Conservation (phyloP, 805 yeast genomes). For the Candida chauliodis region DNA sequence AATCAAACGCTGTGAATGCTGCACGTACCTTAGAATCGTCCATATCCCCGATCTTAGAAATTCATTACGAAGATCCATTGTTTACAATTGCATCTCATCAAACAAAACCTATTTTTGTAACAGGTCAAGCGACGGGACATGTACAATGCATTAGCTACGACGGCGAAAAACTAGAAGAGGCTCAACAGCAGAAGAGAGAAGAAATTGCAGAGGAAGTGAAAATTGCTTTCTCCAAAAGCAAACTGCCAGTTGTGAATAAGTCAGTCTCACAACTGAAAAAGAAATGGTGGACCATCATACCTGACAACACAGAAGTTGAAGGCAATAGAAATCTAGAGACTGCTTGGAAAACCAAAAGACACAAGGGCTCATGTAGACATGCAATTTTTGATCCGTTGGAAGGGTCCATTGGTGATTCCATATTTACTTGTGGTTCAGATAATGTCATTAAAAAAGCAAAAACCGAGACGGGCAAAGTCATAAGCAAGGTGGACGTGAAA, state of each 20-base stretch:
- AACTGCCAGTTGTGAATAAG: conserved; percentile 18
- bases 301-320: conserved; percentile 21
- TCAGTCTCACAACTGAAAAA: conserved; percentile 32
- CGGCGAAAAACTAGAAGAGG: conserved; percentile 40
- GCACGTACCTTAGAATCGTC: conserved; percentile 29
- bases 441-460: conserved; percentile 71
- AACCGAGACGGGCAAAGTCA: conserved; percentile 71
- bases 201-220: conserved; percentile 18
- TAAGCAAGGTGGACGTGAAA: conserved; percentile 42
- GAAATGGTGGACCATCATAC: conserved; percentile 46
- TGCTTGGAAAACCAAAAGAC: conserved; percentile 85
- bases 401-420: conserved; percentile 41
- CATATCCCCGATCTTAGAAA: conserved; percentile 43
- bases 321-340: conserved; percentile 16
- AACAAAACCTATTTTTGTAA: conserved; percentile 52
- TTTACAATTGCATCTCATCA: conserved; percentile 83
- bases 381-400: conserved; percentile 58
- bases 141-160: conserved; percentile 61
- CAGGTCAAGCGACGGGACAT: conserved; percentile 84
- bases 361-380: conserved; percentile 82
- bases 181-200: conserved; percentile 21
- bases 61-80: conserved; percentile 57
- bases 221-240: conserved; percentile 22
- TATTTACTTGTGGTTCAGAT: conserved; percentile 79
- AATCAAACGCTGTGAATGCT: conserved; percentile 22